Conservation (phyloP, 75 land plant genomes). For the Picea glauca region DNA sequence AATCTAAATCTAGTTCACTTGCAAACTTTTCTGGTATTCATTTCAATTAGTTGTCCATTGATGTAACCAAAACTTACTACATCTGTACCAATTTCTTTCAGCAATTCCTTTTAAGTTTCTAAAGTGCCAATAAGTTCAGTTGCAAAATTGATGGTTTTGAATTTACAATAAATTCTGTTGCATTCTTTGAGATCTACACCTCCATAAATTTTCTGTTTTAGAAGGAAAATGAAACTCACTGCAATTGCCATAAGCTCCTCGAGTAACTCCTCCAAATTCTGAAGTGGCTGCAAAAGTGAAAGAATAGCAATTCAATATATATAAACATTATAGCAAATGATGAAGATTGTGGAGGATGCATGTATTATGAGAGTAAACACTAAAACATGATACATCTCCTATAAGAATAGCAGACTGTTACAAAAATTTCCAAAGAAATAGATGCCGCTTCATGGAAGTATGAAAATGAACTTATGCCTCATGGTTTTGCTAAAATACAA, state of each 20-base stretch:
- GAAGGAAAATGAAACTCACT: slow-evolving; percentile 35
- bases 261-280: slow-evolving; percentile 77
- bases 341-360: background rate
- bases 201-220: background rate
- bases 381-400: background rate
- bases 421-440: background rate
- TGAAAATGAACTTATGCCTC: background rate
- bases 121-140: background rate
- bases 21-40: background rate
- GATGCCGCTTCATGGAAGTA: background rate
- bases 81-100: background rate
- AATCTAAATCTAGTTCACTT: background rate
- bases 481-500: background rate
- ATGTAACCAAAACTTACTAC: background rate
- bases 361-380: background rate
- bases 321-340: background rate
- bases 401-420: background rate
- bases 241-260: slow-evolving; percentile 92
- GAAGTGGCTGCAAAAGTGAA: slow-evolving; percentile 58
- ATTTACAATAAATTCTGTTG: background rate
- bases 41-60: background rate
- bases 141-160: background rate
- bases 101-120: background rate
- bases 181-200: background rate
- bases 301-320: background rate